These are phyloP conservation scores for Rosa lucieae DNA, from an alignment of 306 rosid species.

Conservation along the genomic window DNA sequence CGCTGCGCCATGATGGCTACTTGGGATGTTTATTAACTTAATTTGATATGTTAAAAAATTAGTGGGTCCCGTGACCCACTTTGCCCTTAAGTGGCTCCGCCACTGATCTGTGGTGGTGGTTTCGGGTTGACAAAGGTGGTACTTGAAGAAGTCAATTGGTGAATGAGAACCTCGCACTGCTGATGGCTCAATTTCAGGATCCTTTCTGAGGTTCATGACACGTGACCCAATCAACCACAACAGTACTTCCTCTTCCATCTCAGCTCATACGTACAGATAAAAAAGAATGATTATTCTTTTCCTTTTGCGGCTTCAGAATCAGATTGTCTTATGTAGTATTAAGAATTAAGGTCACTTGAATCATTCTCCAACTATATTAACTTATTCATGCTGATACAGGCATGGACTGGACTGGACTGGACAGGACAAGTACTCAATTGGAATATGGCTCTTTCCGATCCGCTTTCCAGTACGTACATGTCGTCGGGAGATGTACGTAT, in stretches of 20 bases:
- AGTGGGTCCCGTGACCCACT: too few species aligned
- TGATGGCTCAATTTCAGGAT: too few species aligned
- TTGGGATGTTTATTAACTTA: too few species aligned
- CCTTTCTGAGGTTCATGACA: neutral
- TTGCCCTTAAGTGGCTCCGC: too few species aligned
- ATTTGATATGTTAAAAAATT: too few species aligned
- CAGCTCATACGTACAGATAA: neutral
- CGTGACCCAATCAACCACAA: too few species aligned
- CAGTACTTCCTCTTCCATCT: neutral
- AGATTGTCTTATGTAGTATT: neutral
- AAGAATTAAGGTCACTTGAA: neutral
- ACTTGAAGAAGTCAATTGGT: too few species aligned
- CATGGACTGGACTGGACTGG: neutral
- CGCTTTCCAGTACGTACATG: neutral
- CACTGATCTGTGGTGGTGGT: too few species aligned
- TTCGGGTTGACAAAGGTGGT: too few species aligned
- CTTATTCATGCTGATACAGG: neutral
- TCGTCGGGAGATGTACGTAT: neutral
- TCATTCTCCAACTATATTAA: neutral
- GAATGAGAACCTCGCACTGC: too few species aligned
- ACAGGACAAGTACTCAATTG: neutral
- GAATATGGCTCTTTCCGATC: neutral
- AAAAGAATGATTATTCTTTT: too few species aligned
- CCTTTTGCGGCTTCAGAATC: neutral
- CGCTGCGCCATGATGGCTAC: too few species aligned